Conservation (phyloP, 225 moss, liverwort and hornwort species). For the Anthoceros angustus region DNA sequence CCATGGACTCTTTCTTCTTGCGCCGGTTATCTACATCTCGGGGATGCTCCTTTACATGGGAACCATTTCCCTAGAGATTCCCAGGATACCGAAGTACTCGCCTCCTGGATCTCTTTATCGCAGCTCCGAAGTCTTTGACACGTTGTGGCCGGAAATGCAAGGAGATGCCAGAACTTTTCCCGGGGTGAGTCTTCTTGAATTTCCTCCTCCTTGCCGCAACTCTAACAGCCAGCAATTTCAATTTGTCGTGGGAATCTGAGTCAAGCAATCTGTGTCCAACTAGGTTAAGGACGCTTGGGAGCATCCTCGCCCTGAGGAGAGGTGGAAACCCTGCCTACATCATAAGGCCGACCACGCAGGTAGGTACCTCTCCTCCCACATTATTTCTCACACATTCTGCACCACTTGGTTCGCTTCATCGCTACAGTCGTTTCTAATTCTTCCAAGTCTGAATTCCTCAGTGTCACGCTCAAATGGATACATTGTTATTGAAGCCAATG, state of each 20-base stretch:
- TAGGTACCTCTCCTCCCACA: slow-evolving; percentile 1
- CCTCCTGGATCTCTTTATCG: slow-evolving; percentile 51
- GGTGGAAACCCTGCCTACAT: slow-evolving; percentile 58
- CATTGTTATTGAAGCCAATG: slow-evolving; percentile 76
- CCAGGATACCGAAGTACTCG: background rate
- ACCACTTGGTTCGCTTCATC: no score
- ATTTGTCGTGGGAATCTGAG: background rate
- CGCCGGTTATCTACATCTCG: slow-evolving; percentile 35
- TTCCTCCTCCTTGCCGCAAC: background rate
- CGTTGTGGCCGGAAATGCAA: slow-evolving; percentile 84
- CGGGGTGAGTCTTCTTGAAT: slow-evolving; percentile 24
- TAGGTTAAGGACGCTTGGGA: slow-evolving; percentile 81
- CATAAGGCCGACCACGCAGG: slow-evolving; percentile 18
- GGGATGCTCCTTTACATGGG: slow-evolving; percentile 45
- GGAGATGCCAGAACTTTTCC: slow-evolving; percentile 27
- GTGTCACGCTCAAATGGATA: slow-evolving; percentile 55
- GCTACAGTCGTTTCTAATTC: no score
- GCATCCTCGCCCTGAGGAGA: slow-evolving; percentile 51
- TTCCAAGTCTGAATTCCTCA: background rate
- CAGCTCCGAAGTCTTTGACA: slow-evolving; percentile 58
- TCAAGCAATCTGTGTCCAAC: background rate
- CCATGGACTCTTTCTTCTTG: slow-evolving; percentile 30
- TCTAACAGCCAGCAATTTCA: background rate
- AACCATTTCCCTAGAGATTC: slow-evolving; percentile 8
- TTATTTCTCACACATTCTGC: no score